Conservation (phyloP, 306 rosid species). For the Quercus wislizeni region DNA sequence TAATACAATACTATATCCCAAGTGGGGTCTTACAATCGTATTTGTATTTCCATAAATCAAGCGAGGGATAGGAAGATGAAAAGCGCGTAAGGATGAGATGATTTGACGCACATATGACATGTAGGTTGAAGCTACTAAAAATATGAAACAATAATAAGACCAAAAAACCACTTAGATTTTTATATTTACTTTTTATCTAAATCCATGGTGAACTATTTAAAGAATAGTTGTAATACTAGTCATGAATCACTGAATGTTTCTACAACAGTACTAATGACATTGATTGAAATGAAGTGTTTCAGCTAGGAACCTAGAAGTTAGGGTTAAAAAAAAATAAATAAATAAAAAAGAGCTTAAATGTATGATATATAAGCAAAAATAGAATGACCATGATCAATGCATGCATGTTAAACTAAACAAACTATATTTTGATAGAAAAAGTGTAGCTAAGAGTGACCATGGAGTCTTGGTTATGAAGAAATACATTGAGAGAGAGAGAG, state of each 20-base stretch:
- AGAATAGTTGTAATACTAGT: no score
- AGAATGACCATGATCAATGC: background rate
- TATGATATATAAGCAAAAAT: background rate
- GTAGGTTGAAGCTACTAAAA: background rate
- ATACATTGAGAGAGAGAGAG: background rate
- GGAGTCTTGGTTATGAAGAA: background rate
- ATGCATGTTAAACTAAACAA: background rate
- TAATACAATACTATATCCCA: background rate
- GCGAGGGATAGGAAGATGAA: background rate
- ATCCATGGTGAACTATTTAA: no score
- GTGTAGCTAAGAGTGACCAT: background rate
- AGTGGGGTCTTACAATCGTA: conserved; percentile 42
- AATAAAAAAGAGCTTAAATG: background rate
- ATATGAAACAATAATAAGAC: background rate
- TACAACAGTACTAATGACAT: no score
- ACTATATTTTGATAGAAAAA: background rate
- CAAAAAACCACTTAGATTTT: no score
- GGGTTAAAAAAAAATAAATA: no score
- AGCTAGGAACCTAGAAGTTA: no score
- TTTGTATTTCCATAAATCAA: background rate
- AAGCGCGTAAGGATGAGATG: background rate
- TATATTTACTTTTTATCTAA: no score
- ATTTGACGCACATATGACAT: background rate
- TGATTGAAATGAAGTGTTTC: no score
- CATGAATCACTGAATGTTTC: no score